Evolutionary conservation across 768 basidiomycete genomes (phyloP), one percentile per base, ranked within the genome.

Genomic region (Auricularia auricula-judae): DNA sequence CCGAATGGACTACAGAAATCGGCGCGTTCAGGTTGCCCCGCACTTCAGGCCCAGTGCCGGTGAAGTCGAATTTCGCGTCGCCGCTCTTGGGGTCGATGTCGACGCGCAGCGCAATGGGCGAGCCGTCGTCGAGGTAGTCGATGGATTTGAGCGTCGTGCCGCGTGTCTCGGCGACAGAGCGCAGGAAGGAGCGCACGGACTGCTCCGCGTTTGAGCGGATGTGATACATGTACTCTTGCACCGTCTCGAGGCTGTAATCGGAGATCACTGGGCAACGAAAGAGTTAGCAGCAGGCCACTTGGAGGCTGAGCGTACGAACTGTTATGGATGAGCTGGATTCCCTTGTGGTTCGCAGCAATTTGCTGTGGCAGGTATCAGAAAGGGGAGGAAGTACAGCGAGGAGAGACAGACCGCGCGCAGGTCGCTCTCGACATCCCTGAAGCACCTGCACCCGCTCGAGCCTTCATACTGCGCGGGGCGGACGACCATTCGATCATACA

Each of bases 291-390:
- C 44, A 21, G 63, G 29, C 29, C 29, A 29, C 2, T 29, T 51
- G 60, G 8, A 64, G 23, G 11, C 14, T 36, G 60, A 35, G 36
- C 36, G 36, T 65, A 23, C 3, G 51, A 29, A 91, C 90, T 83
- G 56, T 86, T 84, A 70, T 88, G 88, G 66, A 96, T 86, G 3
- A 94, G 80, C 68, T 91, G 87, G 39, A 91, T 85, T 12, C 93
- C 95, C 76, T 95, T 94, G 74, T 93, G 84, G 72, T 97, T 97
- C 5, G 93, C 92, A 1, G 93, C 91, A 67, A 95, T 87, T 91
- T 95, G 93, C 91, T 93, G 58, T 3, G 29, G 53, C 29, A 18
- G 29, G 16, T 23, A 47, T 60, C 34, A 56, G 51, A 29, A 29
- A 29, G 2, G 29, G 29, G 2, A 18, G 44, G 16, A 16, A 1